These are phyloP conservation scores for Entoloma clypeatum DNA, from an alignment of 1,284 basidiomycete genomes.

Conservation along the genomic window DNA sequence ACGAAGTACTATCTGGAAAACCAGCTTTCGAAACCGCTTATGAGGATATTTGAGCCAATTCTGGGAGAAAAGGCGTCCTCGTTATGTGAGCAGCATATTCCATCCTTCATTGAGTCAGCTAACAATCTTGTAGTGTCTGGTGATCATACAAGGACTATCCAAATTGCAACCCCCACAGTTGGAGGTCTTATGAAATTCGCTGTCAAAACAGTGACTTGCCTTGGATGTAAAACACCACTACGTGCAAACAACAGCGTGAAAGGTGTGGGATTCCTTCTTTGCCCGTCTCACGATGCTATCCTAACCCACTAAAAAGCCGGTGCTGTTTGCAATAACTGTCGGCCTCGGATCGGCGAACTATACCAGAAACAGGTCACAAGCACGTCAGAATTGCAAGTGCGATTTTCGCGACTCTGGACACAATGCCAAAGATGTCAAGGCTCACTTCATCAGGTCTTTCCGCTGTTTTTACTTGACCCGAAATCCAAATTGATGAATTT, in stretches of 20 bases:
- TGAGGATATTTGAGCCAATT: conserved; percentile 98
- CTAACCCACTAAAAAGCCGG: conserved; percentile 59
- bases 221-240: conserved; percentile 90
- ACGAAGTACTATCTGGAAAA: conserved; percentile 97
- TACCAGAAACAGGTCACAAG: conserved; percentile 84
- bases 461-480: not conserved
- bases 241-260: conserved; percentile 65
- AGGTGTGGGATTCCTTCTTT: too few relatives aligned
- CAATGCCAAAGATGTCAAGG: conserved; percentile 97
- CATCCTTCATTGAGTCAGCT: not conserved
- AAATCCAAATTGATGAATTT: conserved; percentile 1
- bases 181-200: conserved; percentile 98
- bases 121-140: conserved; percentile 67
- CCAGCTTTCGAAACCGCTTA: conserved; percentile 90
- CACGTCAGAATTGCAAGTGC: conserved; percentile 79
- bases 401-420: conserved; percentile 93
- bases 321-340: conserved; percentile 92
- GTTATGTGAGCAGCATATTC: conserved; percentile 54
- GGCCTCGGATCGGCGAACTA: conserved; percentile 77
- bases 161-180: conserved; percentile 90
- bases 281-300: too few relatives aligned
- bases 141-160: conserved; percentile 89
- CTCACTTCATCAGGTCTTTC: conserved; percentile 81
- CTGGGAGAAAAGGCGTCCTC: conserved; percentile 85
- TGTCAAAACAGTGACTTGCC: conserved; percentile 88